Conservation (phyloP, 1,139 yeast species). For the Debaryomyces robertsiae region DNA sequence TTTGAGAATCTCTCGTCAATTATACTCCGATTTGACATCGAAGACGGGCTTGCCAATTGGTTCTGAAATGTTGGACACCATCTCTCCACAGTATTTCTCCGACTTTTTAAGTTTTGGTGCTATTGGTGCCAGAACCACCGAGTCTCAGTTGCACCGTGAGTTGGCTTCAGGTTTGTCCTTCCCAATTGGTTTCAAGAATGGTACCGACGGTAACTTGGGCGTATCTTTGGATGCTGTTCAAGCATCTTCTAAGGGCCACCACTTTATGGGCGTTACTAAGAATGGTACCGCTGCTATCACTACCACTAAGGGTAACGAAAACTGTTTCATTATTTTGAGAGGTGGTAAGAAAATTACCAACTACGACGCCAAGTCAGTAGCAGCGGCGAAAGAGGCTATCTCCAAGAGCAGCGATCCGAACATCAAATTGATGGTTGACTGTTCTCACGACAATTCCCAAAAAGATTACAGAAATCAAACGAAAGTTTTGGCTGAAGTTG, state of each 20-base stretch:
- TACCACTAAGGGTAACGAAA: slow-evolving; percentile 90
- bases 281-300: slow-evolving; percentile 96
- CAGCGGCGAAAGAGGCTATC: slow-evolving; percentile 64
- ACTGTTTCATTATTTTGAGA: slow-evolving; percentile 87
- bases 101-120: slow-evolving; percentile 95
- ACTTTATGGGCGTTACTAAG: slow-evolving; percentile 95
- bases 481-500: slow-evolving; percentile 74
- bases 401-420: slow-evolving; percentile 45
- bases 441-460: slow-evolving; percentile 95
- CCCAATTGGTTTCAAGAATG: slow-evolving; percentile 98
- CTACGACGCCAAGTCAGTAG: slow-evolving; percentile 78
- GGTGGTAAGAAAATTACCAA: slow-evolving; percentile 96
- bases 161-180: slow-evolving; percentile 93
- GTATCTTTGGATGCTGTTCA: slow-evolving; percentile 94
- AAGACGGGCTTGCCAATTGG: slow-evolving; percentile 81
- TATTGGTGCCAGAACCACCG: slow-evolving; percentile 98
- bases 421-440: slow-evolving; percentile 80
- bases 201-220: slow-evolving; percentile 92
- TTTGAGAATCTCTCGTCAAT: slow-evolving; percentile 79
- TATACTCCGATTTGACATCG: slow-evolving; percentile 81
- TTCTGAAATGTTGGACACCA: slow-evolving; percentile 96
- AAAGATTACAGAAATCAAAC: slow-evolving; percentile 97
- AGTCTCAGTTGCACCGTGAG: slow-evolving; percentile 96
- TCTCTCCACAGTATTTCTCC: slow-evolving; percentile 94
- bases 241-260: slow-evolving; percentile 92